phyloP scores from a whole-genome alignment of 306 rosid species.

The Sesbania bispinosa region DNA sequence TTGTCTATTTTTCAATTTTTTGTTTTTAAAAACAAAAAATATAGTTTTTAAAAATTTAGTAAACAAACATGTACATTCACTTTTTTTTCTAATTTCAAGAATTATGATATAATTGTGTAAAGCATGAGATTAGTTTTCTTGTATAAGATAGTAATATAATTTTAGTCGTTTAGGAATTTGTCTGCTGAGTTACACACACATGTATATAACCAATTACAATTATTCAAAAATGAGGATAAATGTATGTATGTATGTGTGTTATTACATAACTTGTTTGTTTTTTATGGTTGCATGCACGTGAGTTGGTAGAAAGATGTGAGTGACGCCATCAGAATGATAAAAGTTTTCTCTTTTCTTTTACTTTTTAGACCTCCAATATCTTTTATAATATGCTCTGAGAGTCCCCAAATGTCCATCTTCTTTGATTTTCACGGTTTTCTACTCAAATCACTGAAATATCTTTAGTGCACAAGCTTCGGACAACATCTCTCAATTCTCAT shows the following conservation, averaged over 20 bases:
- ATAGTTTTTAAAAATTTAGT: too few species aligned
- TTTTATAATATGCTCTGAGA: slow-evolving; percentile 51
- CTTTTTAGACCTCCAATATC: slow-evolving; percentile 86
- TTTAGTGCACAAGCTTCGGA: not conserved
- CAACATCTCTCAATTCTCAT: too few species aligned
- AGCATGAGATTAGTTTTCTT: not conserved
- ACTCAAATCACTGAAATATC: slow-evolving; percentile 27
- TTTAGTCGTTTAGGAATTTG: not conserved
- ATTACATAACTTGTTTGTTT: slow-evolving; percentile 36
- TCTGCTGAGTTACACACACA: not conserved
- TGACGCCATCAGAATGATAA: slow-evolving; percentile 69
- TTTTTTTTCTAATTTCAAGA: too few species aligned
- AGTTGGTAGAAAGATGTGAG: slow-evolving; percentile 50
- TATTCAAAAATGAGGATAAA: not conserved
- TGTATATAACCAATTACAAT: not conserved
- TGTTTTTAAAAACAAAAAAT: too few species aligned
- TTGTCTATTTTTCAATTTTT: too few species aligned
- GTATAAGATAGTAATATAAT: not conserved
- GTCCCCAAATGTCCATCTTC: slow-evolving; percentile 59
- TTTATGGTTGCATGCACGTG: slow-evolving; percentile 80
- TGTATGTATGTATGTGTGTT: slow-evolving; percentile 19
- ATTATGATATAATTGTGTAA: not conserved
- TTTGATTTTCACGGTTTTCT: slow-evolving; percentile 37
- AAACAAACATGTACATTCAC: too few species aligned
- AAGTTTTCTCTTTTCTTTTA: slow-evolving; percentile 64